Conservation (phyloP, 2,329 filamentous ascomycete species). For the Epichloe brachyelytri region DNA sequence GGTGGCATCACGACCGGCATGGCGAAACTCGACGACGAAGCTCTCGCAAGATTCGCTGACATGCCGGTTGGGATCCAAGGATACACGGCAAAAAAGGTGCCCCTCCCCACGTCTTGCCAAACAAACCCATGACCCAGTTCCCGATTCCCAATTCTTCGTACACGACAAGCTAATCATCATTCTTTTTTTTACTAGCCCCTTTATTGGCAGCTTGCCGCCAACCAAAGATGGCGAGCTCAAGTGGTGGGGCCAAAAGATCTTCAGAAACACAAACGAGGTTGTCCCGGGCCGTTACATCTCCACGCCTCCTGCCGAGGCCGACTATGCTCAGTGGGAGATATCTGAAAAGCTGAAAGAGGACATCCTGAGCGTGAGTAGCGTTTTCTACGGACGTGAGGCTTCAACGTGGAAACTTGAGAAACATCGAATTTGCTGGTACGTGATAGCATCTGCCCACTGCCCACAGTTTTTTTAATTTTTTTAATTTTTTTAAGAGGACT, state of each 20-base stretch:
- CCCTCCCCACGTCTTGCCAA: too few species aligned
- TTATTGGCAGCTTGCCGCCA: constrained; percentile 44
- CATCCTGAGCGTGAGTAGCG: constrained; percentile 40
- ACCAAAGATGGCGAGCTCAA: constrained; percentile 38
- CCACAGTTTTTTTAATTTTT: too few species aligned
- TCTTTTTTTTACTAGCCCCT: constrained; percentile 28
- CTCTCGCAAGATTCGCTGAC: constrained; percentile 29
- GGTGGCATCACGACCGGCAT: constrained; percentile 48
- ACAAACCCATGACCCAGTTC: too few species aligned
- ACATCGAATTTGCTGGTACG: constrained; percentile 55
- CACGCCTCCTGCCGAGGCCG: constrained; percentile 37
- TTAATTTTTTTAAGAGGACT: background rate
- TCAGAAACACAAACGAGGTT: constrained; percentile 40
- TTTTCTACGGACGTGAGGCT: constrained; percentile 46
- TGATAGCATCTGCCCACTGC: constrained; percentile 1
- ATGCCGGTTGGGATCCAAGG: constrained; percentile 37
- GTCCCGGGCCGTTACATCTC: constrained; percentile 42
- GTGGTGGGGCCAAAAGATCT: constrained; percentile 50
- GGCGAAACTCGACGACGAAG: constrained; percentile 35
- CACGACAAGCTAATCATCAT: too few species aligned
- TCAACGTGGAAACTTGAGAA: constrained; percentile 45
- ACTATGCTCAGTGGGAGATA: constrained; percentile 53
- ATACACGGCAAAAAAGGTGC: constrained; percentile 23
- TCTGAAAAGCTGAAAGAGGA: constrained; percentile 41
- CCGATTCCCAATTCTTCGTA: too few species aligned